Percentiles rank a stretch among this genome's conserved stretches.
phyloP scores from a whole-genome alignment of 805 yeast species.

The Candida manassasensis region DNA sequence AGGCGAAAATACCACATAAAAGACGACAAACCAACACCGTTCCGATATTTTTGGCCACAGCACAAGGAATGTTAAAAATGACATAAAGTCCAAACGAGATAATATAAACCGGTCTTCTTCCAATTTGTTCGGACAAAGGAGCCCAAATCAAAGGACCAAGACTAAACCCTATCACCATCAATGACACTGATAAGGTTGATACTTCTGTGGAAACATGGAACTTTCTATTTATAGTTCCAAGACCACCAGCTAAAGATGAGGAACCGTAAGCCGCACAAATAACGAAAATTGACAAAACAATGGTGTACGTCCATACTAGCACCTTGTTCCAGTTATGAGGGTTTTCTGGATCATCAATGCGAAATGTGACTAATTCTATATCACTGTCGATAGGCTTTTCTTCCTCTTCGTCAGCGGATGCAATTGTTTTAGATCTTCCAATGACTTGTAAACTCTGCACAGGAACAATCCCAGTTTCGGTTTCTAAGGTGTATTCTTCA shows the following conservation, averaged over 20 bases:
- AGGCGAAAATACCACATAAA: constrained; percentile 79
- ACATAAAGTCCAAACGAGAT: constrained; percentile 70
- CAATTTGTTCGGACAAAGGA: constrained; percentile 79
- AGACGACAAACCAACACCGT: constrained; percentile 79
- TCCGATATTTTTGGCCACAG: constrained; percentile 76
- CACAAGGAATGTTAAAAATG: constrained; percentile 83
- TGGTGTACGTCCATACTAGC: constrained; percentile 62
- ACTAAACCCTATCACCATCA: constrained; percentile 86
- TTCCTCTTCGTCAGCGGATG: constrained; percentile 11
- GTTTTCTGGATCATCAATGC: constrained; percentile 76
- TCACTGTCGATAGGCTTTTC: constrained; percentile 29
- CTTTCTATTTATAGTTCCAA: constrained; percentile 59
- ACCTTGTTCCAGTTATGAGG: constrained; percentile 77
- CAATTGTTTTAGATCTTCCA: constrained; percentile 45
- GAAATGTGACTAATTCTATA: constrained; percentile 80
- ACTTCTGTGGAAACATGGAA: constrained; percentile 74
- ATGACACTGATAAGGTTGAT: constrained; percentile 70
- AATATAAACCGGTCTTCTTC: constrained; percentile 80
- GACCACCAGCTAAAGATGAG: constrained; percentile 83
- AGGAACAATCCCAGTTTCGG: constrained; percentile 84
- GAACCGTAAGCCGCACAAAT: constrained; percentile 92
- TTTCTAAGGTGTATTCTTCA: constrained; percentile 86
- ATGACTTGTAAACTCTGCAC: constrained; percentile 62
- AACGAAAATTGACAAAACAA: constrained; percentile 64
- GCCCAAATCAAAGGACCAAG: constrained; percentile 89